Conservation (phyloP, 2,329 filamentous ascomycete species). For the Clarireedia paspali region DNA sequence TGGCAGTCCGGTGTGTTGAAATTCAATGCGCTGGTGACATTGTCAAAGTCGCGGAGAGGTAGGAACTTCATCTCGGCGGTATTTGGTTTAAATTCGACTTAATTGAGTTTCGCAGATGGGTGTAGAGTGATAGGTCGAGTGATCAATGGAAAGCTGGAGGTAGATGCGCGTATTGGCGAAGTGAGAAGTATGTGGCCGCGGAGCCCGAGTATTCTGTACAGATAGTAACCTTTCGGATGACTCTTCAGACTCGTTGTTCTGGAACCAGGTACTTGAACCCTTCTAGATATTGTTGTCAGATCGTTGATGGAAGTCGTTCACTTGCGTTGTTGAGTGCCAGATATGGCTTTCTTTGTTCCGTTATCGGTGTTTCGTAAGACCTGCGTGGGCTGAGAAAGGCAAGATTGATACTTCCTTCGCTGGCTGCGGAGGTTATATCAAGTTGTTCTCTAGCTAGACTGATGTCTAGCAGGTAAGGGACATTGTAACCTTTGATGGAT, state of each 20-base stretch:
- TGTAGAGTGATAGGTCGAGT: slow-evolving; percentile 7
- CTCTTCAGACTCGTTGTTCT: slow-evolving; percentile 30
- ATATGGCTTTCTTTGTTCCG: slow-evolving; percentile 15
- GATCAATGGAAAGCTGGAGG: slow-evolving; percentile 6
- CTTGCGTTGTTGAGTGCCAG: slow-evolving; percentile 2
- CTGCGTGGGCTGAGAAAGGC: slow-evolving; percentile 34
- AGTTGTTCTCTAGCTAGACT: slow-evolving; percentile 36
- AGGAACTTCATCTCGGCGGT: slow-evolving; percentile 60
- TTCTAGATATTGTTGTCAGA: slow-evolving; percentile 16
- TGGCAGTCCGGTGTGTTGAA: slow-evolving; percentile 92
- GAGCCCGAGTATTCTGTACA: slow-evolving; percentile 27
- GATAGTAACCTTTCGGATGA: slow-evolving; percentile 25
- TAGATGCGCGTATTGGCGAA: slow-evolving; percentile 20
- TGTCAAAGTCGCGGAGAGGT: slow-evolving; percentile 82
- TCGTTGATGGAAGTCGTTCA: not conserved
- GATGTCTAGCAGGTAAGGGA: slow-evolving; percentile 35
- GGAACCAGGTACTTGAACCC: slow-evolving; percentile 28
- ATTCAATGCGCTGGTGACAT: slow-evolving; percentile 85
- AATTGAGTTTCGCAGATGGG: slow-evolving; percentile 22
- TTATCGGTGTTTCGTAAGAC: slow-evolving; percentile 19
- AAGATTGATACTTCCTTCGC: slow-evolving; percentile 36
- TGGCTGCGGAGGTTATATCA: slow-evolving; percentile 37
- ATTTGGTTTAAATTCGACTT: slow-evolving; percentile 18
- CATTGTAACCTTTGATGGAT: slow-evolving; percentile 19
- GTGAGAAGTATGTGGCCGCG: slow-evolving; percentile 27